Evolutionary conservation across 306 rosid genomes (phyloP).

Genomic region (Pyrus pyrifolia): DNA sequence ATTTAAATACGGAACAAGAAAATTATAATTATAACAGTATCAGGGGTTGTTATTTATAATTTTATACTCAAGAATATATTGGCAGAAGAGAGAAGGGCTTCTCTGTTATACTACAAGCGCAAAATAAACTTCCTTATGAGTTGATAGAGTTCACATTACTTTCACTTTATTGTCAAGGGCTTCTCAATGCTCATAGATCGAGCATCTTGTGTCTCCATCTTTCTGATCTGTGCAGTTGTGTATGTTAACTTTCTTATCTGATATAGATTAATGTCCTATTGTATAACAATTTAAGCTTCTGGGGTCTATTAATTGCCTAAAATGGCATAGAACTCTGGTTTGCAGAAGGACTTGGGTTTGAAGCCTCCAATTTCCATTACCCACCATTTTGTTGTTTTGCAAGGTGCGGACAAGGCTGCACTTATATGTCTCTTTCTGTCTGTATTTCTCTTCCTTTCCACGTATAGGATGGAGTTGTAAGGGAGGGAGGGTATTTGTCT

Average conservation of each 20-base stretch:
- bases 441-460: neutral
- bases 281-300: neutral
- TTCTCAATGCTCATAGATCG: neutral
- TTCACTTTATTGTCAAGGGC: neutral
- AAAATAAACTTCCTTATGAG: neutral
- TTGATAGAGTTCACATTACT: neutral
- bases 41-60: neutral
- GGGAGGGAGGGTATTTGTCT: neutral
- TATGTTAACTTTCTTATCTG: neutral
- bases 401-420: neutral
- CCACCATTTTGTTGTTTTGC: neutral
- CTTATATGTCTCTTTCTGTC: neutral
- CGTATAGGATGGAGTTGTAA: neutral
- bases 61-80: neutral
- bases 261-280: neutral
- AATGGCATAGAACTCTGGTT: neutral
- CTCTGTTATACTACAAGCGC: neutral
- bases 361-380: neutral
- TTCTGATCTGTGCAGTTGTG: neutral
- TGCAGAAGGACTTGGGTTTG: neutral
- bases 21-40: neutral
- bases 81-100: neutral
- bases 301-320: neutral
- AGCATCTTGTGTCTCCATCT: neutral
- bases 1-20: neutral